Percentiles rank a stretch among this genome's conserved stretches.
Evolutionary conservation across 306 rosid species (phyloP).

Genomic region (Quercus mongolica): DNA sequence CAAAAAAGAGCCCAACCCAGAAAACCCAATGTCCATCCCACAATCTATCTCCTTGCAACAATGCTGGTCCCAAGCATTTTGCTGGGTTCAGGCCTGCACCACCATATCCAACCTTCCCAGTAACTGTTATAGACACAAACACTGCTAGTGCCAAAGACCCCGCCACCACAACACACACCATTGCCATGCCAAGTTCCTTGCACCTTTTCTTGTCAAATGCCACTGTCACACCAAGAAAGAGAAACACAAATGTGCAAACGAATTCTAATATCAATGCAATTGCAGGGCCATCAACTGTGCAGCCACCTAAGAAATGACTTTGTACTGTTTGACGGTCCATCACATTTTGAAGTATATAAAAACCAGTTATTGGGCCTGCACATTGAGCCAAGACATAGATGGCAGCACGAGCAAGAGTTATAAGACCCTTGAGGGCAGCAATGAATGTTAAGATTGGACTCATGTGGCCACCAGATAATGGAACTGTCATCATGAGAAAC

Average conservation of each 20-base stretch:
- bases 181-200: conserved; percentile 47
- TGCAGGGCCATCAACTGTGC: conserved; percentile 27
- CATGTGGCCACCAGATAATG: conserved; percentile 72
- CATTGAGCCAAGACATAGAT: conserved; percentile 50
- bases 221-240: conserved; percentile 62
- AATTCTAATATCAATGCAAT: conserved; percentile 37
- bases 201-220: conserved; percentile 56
- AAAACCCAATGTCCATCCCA: conserved; percentile 92
- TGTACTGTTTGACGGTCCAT: conserved; percentile 32
- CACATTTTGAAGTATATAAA: conserved; percentile 40
- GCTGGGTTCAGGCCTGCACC: conserved; percentile 75
- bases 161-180: conserved; percentile 56
- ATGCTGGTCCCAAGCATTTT: conserved; percentile 66
- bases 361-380: conserved; percentile 55
- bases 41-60: conserved; percentile 44
- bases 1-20: conserved; percentile 74
- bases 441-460: conserved; percentile 60
- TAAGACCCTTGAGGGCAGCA: conserved; percentile 41
- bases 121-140: conserved; percentile 52
- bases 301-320: conserved; percentile 61
- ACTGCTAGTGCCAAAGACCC: conserved; percentile 59
- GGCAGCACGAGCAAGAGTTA: conserved; percentile 37
- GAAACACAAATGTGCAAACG: conserved; percentile 64
- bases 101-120: conserved; percentile 55
- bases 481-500: conserved; percentile 61